phyloP scores from a whole-genome alignment of 441 rosid species.

The Geranium incanum region DNA sequence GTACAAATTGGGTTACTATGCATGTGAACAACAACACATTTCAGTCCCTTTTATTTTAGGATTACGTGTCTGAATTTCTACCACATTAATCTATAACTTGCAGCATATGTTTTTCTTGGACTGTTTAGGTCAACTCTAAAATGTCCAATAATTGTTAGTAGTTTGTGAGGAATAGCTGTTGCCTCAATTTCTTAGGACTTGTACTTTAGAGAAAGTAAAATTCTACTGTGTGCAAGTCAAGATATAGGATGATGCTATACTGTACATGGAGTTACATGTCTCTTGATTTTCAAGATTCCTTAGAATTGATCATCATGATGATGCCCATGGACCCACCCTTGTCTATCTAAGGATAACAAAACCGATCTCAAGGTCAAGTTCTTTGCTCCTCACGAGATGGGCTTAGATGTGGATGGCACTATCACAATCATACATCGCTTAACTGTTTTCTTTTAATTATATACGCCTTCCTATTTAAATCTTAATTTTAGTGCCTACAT shows the following conservation, averaged over 20 bases:
- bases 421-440: background rate
- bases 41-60: background rate
- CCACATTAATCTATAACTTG: background rate
- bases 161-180: background rate
- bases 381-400: background rate
- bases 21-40: background rate
- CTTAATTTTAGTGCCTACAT: background rate
- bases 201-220: background rate
- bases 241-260: background rate
- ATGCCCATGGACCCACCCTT: background rate
- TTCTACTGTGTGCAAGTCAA: conserved; percentile 2
- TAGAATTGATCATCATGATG: conserved; percentile 2
- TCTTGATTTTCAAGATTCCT: conserved; percentile 5
- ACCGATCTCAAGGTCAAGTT: background rate
- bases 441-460: background rate
- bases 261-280: background rate
- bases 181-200: background rate
- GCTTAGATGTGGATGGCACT: conserved; percentile 5
- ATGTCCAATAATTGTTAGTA: background rate
- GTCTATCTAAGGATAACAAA: background rate
- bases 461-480: background rate
- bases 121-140: background rate
- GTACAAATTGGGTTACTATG: conserved; percentile 1
- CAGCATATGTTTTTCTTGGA: background rate
- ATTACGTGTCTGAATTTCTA: background rate